phyloP scores from a whole-genome alignment of 2,329 filamentous ascomycete species.

The Aureobasidium sp. region DNA sequence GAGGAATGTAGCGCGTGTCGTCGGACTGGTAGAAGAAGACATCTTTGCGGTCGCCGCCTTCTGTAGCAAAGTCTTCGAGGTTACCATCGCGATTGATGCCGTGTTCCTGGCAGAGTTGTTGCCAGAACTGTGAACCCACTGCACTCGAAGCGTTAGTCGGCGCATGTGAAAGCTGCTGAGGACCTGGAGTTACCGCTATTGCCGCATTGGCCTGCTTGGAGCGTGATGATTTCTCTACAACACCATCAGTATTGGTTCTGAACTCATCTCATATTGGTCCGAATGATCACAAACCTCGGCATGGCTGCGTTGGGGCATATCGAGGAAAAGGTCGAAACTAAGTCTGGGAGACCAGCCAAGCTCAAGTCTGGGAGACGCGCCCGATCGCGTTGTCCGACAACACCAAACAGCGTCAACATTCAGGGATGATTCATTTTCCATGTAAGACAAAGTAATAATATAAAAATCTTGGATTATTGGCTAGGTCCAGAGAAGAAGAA shows the following conservation, averaged over 20 bases:
- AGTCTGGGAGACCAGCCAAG: background rate
- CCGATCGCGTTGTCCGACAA: background rate
- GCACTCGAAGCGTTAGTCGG: conserved; percentile 27
- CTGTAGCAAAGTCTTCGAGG: conserved; percentile 93
- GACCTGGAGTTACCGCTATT: conserved; percentile 78
- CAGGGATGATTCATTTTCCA: background rate
- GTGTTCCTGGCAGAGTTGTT: conserved; percentile 95
- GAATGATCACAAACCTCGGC: conserved; percentile 2
- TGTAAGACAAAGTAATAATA: no score
- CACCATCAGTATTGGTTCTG: conserved; percentile 15
- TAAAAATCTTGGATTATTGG: background rate
- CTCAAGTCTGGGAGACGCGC: conserved; percentile 8
- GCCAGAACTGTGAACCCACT: conserved; percentile 99
- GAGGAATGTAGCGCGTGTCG: conserved; percentile 95
- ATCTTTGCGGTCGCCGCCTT: conserved; percentile 95
- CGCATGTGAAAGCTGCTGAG: background rate
- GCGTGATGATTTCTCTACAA: conserved; percentile 91
- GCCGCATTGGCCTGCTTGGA: conserved; percentile 98
- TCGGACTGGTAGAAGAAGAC: conserved; percentile 99
- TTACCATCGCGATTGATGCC: conserved; percentile 97
- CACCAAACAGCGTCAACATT: background rate
- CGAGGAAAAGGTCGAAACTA: background rate
- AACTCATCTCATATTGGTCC: background rate
- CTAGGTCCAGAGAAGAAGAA: background rate
- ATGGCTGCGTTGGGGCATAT: conserved; percentile 5